Evolutionary conservation across 768 basidiomycete genomes (phyloP), one percentile per base, ranked within the genome.

Genomic region (Paxillus ammoniavirescens): DNA sequence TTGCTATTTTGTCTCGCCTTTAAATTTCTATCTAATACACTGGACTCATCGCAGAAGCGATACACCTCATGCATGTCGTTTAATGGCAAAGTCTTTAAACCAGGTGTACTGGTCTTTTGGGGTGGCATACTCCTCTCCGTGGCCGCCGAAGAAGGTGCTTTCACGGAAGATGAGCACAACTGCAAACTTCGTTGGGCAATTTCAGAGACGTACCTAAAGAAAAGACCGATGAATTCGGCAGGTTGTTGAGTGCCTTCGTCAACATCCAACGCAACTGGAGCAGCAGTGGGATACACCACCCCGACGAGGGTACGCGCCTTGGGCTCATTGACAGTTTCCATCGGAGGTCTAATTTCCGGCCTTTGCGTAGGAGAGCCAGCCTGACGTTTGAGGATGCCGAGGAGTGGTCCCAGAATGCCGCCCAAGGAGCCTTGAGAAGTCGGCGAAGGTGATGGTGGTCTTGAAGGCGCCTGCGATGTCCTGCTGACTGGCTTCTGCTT

Each of bases 141-240:
- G 88, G 0, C 89, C 90, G 10, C 89, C 90, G 60, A 91, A 91
- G 70, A 89, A 89, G 7, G 87, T 86, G 57, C 86, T 87, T 57
- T 2, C 47, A 33, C 33, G 12, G 17, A 49, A n/a, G 15, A 52
- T 59, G 42, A 61, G 48, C 31, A 38, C 4, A 2, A 15, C 13
- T 30, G 42, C 37, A 40, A 18, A 37, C 3, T 14, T 12, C 14
- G 14, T 8, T 8, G 23, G 41, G 45, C 30, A 45, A 17, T 23
- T 8, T n/a, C 31, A 23, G 12, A 23, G 12, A n/a, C 65, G n/a
- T 64, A 86, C 88, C 88, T 90, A 72, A 93, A 93, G 71, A 93
- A 93, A 18, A 92, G 69, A 0, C 82, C 81, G 3, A 67, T 53
- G 42, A 83, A 79, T 15, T 74, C 76, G 2, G 78, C 70, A 17